phyloP scores from a whole-genome alignment of 73 alveolate species.

The Paramecium sexaurelia region DNA sequence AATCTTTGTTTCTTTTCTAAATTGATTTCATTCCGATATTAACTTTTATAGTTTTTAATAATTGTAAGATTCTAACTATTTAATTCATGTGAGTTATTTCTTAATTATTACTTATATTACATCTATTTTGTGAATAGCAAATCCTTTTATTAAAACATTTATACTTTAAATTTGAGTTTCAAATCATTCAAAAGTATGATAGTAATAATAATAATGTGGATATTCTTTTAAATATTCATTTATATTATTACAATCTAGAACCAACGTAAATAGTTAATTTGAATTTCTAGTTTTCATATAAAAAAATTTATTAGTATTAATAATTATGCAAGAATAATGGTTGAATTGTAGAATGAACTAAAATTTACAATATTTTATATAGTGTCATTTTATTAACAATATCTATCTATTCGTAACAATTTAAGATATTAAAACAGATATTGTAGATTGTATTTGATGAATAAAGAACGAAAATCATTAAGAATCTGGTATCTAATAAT shows the following conservation, averaged over 20 bases:
- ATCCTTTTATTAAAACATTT: conserved; percentile 55
- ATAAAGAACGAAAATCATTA: no score
- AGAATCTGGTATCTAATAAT: no score
- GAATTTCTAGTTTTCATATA: background rate
- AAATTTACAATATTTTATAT: background rate
- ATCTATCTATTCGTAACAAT: background rate
- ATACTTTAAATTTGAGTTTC: conserved; percentile 86
- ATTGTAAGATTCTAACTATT: conserved; percentile 82
- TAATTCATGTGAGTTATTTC: conserved; percentile 73
- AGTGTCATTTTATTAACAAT: background rate
- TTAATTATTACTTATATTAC: conserved; percentile 54
- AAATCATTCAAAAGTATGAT: conserved; percentile 86
- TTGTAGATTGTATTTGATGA: no score
- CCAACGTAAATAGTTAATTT: background rate
- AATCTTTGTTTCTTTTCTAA: conserved; percentile 84
- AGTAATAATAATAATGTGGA: conserved; percentile 75
- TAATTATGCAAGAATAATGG: background rate
- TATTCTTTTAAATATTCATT: conserved; percentile 90
- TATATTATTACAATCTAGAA: conserved; percentile 13
- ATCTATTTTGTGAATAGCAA: background rate
- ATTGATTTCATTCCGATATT: conserved; percentile 84
- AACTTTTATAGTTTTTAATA: conserved; percentile 79
- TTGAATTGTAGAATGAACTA: background rate
- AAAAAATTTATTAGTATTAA: no score
- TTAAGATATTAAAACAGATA: background rate